These are phyloP conservation scores for Marasmius fiardii DNA, from an alignment of 1,284 basidiomycete genomes.

Conservation along the genomic window DNA sequence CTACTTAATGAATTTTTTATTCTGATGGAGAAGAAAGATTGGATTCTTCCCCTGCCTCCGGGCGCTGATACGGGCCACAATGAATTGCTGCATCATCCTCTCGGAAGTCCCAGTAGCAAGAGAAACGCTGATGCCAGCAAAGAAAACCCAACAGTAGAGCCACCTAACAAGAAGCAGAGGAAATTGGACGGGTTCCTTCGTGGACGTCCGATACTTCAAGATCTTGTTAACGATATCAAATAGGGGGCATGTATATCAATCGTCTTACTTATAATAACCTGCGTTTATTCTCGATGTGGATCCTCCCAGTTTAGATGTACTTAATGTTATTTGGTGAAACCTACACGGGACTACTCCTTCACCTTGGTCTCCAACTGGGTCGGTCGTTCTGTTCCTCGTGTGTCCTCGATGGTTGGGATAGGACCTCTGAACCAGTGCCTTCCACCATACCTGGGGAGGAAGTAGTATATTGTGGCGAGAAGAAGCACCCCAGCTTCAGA, in stretches of 20 bases:
- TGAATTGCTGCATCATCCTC: constrained; percentile 6
- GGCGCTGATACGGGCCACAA: constrained; percentile 54
- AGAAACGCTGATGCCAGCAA: constrained; percentile 16
- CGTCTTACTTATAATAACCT: too few relatives aligned
- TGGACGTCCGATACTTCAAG: constrained; percentile 54
- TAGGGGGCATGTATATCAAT: neutral
- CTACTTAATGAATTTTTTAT: constrained; percentile 72
- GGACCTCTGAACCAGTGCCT: constrained; percentile 27
- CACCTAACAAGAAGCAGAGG: constrained; percentile 25
- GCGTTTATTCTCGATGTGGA: too few relatives aligned
- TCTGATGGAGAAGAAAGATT: constrained; percentile 66
- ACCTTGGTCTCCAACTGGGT: neutral
- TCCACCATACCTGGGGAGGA: constrained; percentile 27
- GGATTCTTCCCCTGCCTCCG: constrained; percentile 61
- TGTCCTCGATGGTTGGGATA: constrained; percentile 4
- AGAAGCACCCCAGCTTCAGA: constrained; percentile 17
- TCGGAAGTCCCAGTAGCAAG: constrained; percentile 9
- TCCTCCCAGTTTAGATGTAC: too few relatives aligned
- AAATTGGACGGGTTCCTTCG: constrained; percentile 42
- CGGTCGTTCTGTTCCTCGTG: neutral
- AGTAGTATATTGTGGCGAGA: constrained; percentile 24
- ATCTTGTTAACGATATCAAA: constrained; percentile 44
- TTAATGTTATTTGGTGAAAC: too few relatives aligned
- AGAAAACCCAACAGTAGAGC: constrained; percentile 10
- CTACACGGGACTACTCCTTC: too few relatives aligned